phyloP scores from a whole-genome alignment of 345 rosid genomes.

The Turnera subulata region DNA sequence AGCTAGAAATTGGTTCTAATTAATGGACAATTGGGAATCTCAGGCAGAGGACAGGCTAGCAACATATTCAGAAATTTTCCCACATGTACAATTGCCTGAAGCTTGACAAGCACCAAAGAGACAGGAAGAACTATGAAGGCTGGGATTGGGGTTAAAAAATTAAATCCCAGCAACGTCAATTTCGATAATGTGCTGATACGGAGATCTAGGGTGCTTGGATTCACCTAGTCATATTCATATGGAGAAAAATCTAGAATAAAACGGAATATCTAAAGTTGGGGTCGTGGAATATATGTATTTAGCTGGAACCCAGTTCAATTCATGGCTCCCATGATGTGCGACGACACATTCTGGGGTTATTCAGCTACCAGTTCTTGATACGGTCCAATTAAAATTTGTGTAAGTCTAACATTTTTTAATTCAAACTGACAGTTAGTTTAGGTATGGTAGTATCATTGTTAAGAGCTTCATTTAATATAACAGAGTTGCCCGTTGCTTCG shows the following conservation, averaged over 20 bases:
- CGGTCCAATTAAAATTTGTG: no score
- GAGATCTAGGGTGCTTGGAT: not conserved
- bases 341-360: no score
- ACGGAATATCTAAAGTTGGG: not conserved
- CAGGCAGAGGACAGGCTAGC: not conserved
- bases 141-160: not conserved
- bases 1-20: no score
- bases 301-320: no score
- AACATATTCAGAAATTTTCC: not conserved
- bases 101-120: not conserved
- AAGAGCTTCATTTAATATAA: no score
- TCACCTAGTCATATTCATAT: not conserved
- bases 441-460: no score
- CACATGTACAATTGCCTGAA: slow-evolving; percentile 1
- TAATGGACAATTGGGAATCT: not conserved
- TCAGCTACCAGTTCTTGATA: no score
- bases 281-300: no score
- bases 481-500: no score
- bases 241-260: not conserved
- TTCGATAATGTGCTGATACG: not conserved
- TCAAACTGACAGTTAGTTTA: no score
- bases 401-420: no score
- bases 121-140: not conserved
- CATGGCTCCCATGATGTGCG: no score
- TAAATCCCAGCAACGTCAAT: not conserved